A percentile compares a stretch with the other conserved stretches of the same genome.
Evolutionary conservation across 108 stramenopile genomes (phyloP).

Genomic region (Chaetoceros muelleri): DNA sequence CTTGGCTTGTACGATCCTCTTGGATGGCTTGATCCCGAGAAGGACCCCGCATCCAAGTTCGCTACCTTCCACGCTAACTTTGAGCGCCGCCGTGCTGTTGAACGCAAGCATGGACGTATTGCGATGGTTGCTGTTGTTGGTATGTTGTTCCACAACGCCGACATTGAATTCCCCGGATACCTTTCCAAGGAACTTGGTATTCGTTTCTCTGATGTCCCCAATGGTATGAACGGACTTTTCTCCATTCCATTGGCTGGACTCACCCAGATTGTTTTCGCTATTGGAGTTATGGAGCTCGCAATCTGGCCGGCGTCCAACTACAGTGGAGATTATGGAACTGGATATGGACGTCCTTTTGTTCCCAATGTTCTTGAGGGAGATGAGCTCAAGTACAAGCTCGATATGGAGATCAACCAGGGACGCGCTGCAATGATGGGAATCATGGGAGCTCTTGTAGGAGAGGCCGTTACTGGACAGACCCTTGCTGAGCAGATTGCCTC

Average conservation of each 20-base stretch:
- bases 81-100: conserved; percentile 26
- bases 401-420: conserved; percentile 32
- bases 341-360: conserved; percentile 24
- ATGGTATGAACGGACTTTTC: conserved; percentile 25
- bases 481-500: conserved; percentile 88
- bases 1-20: conserved; percentile 50
- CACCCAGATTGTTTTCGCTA: conserved; percentile 22
- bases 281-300: conserved; percentile 20
- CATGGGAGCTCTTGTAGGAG: conserved; percentile 25
- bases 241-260: conserved; percentile 24
- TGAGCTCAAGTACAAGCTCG: conserved; percentile 36
- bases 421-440: conserved; percentile 22
- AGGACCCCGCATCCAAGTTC: conserved; percentile 17
- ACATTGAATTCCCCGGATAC: conserved; percentile 27
- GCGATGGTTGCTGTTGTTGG: conserved; percentile 29
- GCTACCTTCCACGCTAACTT: conserved; percentile 25
- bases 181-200: conserved; percentile 23
- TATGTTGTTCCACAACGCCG: conserved; percentile 25
- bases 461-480: conserved; percentile 46
- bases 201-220: conserved; percentile 28
- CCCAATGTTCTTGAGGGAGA: conserved; percentile 23
- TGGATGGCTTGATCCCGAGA: conserved; percentile 30
- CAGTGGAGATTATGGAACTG: conserved; percentile 25
- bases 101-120: conserved; percentile 23
- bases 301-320: conserved; percentile 18